These are phyloP conservation scores for Glebionis coronaria DNA, from an alignment of 129 eudicot genomes.

Conservation along the genomic window DNA sequence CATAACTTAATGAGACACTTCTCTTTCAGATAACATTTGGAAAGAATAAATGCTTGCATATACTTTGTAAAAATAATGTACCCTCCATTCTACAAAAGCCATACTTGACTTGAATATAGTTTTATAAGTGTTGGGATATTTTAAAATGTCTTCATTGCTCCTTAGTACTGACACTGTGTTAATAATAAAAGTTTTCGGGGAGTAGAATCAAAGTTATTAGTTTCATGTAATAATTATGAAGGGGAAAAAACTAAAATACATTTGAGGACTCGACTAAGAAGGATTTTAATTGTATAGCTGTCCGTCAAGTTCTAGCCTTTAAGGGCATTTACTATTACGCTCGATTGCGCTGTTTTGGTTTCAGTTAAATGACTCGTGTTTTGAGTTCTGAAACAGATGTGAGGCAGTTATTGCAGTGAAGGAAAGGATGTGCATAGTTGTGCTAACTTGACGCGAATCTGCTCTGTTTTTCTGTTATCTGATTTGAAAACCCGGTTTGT, in stretches of 20 bases:
- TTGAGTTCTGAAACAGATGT: slow-evolving; percentile 10
- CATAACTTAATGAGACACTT: neutral
- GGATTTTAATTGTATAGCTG: slow-evolving; percentile 5
- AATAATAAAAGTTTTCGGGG: neutral
- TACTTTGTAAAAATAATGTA: neutral
- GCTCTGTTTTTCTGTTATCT: too few relatives aligned
- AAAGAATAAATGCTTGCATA: neutral
- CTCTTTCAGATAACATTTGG: neutral
- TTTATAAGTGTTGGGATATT: neutral
- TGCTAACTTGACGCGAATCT: neutral
- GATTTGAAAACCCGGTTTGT: too few relatives aligned
- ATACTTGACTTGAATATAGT: neutral
- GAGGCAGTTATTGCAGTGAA: slow-evolving; percentile 1
- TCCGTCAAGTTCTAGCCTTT: neutral
- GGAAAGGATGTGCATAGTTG: neutral
- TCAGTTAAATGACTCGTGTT: neutral
- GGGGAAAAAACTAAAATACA: neutral
- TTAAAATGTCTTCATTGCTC: neutral
- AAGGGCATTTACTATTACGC: neutral
- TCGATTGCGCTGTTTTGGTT: slow-evolving; percentile 10
- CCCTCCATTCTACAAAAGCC: neutral
- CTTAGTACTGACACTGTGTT: neutral
- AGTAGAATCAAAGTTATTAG: neutral
- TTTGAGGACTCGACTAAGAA: neutral
- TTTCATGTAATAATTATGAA: neutral